Base-by-base conservation (phyloP, 208 protist genomes). In the Leishmania tropica region DNA sequence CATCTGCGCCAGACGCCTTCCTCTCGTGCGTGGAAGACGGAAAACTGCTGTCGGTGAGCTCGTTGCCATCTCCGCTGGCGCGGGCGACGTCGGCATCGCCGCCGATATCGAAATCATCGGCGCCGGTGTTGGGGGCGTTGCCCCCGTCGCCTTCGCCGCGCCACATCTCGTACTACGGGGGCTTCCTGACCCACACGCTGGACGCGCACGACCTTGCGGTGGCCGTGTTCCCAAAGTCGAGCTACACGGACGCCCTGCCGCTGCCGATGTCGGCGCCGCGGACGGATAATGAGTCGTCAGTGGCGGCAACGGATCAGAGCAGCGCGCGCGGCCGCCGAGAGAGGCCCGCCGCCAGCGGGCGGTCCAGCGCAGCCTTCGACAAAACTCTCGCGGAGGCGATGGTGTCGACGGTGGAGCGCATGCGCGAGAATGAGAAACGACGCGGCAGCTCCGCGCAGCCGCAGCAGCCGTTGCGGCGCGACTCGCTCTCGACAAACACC, bases 381-480 rank as follows among this genome's bases (percentile, higher is more conserved):
- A 84, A 45, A 37, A 76, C 58, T 28, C 62, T 92, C 21, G 90
- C 81, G 2, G 80, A 78, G 67, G 88, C 90, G 40, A 83, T 94
- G 80, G 75, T 94, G 47, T 87, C 85, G 47, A 90, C 88, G 13
- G 83, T 74, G 24, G 48, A 85, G 4, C 81, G 81, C 28, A 84
- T 93, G 74, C 40, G 60, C 28, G 73, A 85, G 58, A 51, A 62
- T n/a, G 54, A 81, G 71, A 56, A 65, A 68, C 65, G 51, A 35
- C 75, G 76, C 45, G 54, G 47, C 35, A 56, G 81, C 68, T 64
- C 65, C 37, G 65, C 65, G n/a, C 65, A 21, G 37, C 45, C 45
- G 45, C 62, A 40, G 35, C 62, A 35, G 62, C 65, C 15, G 37
- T 13, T 3, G 31, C 37, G 65, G 31, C 65, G 37, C 65, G 3